A percentile compares a stretch with the other conserved stretches of the same genome.
phyloP scores from a whole-genome alignment of 139 green algal species.

The Auxenochlorella pyrenoidosa region DNA sequence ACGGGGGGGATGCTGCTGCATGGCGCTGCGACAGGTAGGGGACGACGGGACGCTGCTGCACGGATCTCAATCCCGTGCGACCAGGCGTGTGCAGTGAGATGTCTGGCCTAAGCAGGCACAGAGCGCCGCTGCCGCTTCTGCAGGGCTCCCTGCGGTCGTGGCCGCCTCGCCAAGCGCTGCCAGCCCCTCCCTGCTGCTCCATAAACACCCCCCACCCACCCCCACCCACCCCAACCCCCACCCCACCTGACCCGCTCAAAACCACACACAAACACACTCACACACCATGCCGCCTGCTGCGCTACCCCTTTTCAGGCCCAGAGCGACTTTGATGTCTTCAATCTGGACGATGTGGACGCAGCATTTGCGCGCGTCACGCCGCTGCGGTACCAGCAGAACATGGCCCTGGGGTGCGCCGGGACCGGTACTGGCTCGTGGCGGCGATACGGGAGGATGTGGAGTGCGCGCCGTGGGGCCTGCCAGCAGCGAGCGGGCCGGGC shows the following conservation, averaged over 20 bases:
- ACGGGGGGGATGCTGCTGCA: no score
- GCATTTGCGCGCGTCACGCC: slow-evolving; percentile 72
- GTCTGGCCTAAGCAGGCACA: no score
- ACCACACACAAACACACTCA: no score
- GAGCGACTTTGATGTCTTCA: slow-evolving; percentile 76
- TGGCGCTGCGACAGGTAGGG: no score
- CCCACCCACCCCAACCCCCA: background rate
- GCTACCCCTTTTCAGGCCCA: slow-evolving; percentile 37
- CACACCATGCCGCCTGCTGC: background rate
- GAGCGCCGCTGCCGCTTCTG: background rate
- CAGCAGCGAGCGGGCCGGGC: no score
- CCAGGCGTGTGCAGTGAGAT: no score
- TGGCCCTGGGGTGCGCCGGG: slow-evolving; percentile 45
- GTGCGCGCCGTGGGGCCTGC: background rate
- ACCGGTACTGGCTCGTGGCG: background rate
- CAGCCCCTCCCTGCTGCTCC: background rate
- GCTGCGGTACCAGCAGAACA: slow-evolving; percentile 78
- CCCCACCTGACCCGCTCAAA: background rate
- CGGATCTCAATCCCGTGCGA: no score
- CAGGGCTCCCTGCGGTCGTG: background rate
- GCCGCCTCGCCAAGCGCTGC: background rate
- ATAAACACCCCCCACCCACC: background rate
- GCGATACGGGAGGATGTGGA: no score
- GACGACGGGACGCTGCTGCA: no score
- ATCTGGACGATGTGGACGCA: slow-evolving; percentile 83